Evolutionary conservation across 495 filamentous ascomycete species (phyloP), one percentile per base, ranked within the genome.

Genomic region (Cenococcum geophilum): DNA sequence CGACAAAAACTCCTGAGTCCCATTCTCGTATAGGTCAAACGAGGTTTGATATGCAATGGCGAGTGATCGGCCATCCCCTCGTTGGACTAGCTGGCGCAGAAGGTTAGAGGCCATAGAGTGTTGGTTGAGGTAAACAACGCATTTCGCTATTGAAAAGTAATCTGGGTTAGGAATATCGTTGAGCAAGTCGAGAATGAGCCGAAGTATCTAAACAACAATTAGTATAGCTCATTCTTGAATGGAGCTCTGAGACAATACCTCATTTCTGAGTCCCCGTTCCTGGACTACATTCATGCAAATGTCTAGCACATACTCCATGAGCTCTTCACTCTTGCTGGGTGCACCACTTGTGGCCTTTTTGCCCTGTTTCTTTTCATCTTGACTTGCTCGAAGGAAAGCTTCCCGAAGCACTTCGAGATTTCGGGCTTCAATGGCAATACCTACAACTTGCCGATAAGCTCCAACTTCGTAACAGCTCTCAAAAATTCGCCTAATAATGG

Each of bases 241-340:
- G 5, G 34, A 48, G 5, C n/a, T 22, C 77, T 67, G 14, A 27
- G n/a, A 21, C 47, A n/a, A 65, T 76, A 86, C 84, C 81, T 88
- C 84, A 68, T 86, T 88, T 53, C 95, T 84, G 72, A 97, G 81
- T 34, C 84, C 82, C 55, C 93, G 85, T 71, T 99, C 95, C 72
- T 97, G 93, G 36, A 99, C 91, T 59, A 97, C 87, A 43, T 90
- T 88, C 93, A 99, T 96, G 77, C 90, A 96, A 55, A 99, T 96
- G 60, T 91, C 84, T 63, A 99, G 74, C 21, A 93, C 86, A 71
- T 99, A 99, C 65, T 99, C 95, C 85, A 99, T 88, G 23, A 99
- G 77, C 73, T 97, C 95, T 66, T 97, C 91, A 25, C 89, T 89
- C 64, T 70, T 72, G 10, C 71, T 62, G 1, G 65, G 23, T 14